Percentiles rank a stretch among this genome's conserved stretches.
These are phyloP conservation scores for Eimeria necatrix DNA, from an alignment of 169 alveolate genomes.

Conservation along the genomic window DNA sequence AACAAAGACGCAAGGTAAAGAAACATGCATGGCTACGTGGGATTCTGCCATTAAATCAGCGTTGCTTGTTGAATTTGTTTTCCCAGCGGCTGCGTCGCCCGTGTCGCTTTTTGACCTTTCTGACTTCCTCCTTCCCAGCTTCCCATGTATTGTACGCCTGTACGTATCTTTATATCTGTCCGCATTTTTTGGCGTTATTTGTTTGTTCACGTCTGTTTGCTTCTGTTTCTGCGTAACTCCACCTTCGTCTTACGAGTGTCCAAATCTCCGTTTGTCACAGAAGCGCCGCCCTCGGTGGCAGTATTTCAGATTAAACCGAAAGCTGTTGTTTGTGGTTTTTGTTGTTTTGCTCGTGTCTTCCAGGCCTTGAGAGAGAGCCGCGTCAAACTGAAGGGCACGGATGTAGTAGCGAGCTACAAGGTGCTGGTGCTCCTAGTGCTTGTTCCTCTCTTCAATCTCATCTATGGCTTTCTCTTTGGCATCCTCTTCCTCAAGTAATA, in stretches of 20 bases:
- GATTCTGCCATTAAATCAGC: neutral
- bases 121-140: neutral
- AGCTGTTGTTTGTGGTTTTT: neutral
- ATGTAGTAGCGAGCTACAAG: conserved; percentile 94
- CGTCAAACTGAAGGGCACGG: conserved; percentile 93
- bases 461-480: conserved; percentile 91
- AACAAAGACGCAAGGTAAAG: conserved; percentile 88
- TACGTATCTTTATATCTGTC: neutral
- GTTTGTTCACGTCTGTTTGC: neutral
- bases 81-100: neutral
- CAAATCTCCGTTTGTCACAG: neutral
- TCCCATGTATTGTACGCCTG: neutral
- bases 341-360: neutral
- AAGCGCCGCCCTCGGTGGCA: neutral
- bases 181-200: neutral
- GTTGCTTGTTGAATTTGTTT: neutral
- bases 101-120: no score
- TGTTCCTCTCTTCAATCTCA: conserved; percentile 90
- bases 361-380: conserved; percentile 88
- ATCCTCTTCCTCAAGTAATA: conserved; percentile 49
- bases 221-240: neutral
- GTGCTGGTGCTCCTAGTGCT: conserved; percentile 91
- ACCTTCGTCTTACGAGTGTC: neutral
- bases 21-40: neutral
- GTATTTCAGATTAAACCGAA: neutral